Evolutionary conservation across 2,329 filamentous ascomycete species (phyloP).

Genomic region (Colletotrichum limetticola): DNA sequence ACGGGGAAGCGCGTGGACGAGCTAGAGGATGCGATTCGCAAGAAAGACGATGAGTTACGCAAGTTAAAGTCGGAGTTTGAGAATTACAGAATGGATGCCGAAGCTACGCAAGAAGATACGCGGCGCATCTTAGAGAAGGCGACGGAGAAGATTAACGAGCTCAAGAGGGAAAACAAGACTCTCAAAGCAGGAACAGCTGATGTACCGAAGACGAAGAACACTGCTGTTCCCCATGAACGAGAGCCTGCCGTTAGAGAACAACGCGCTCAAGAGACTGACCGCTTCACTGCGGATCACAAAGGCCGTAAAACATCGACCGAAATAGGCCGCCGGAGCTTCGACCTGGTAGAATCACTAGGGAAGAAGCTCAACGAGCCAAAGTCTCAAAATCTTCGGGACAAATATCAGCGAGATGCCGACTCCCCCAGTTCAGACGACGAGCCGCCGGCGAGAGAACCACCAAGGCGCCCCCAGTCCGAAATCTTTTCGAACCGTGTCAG

Average conservation of each 20-base stretch:
- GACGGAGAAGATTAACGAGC: constrained; percentile 65
- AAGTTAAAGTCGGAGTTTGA: constrained; percentile 64
- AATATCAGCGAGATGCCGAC: constrained; percentile 46
- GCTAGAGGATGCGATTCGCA: constrained; percentile 51
- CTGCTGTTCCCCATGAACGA: neutral
- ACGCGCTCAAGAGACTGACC: constrained; percentile 10
- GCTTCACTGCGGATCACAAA: constrained; percentile 26
- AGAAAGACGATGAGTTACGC: constrained; percentile 62
- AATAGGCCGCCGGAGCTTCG: constrained; percentile 40
- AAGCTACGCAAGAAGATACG: constrained; percentile 64
- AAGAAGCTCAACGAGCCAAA: constrained; percentile 37
- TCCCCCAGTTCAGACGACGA: constrained; percentile 24
- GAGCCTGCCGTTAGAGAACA: constrained; percentile 14
- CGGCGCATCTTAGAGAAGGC: constrained; percentile 66
- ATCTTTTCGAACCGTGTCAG: constrained; percentile 25
- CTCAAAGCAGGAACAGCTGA: constrained; percentile 49
- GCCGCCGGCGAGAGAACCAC: neutral
- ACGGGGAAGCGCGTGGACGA: constrained; percentile 34
- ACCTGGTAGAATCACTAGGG: constrained; percentile 37
- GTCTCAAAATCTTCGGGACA: constrained; percentile 46
- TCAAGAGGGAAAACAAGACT: constrained; percentile 63
- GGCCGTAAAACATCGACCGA: constrained; percentile 10
- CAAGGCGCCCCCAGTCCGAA: constrained; percentile 23
- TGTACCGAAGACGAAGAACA: constrained; percentile 9
- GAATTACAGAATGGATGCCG: constrained; percentile 62